These are phyloP conservation scores for Phialophora verrucosa DNA, from an alignment of 2,329 filamentous ascomycete species.

Conservation along the genomic window DNA sequence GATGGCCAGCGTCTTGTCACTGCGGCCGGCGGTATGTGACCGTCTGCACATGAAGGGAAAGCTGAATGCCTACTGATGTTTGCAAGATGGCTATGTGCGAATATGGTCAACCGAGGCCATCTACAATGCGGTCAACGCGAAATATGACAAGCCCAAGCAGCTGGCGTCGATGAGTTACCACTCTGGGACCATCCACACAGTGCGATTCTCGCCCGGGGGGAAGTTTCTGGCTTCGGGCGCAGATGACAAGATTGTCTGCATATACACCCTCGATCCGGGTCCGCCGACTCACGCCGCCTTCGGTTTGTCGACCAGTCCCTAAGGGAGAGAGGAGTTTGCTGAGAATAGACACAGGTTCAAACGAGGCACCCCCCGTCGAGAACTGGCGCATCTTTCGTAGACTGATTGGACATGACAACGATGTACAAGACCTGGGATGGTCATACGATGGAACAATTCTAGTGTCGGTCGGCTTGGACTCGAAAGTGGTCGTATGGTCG, in stretches of 20 bases:
- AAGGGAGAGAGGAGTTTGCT: constrained; percentile 20
- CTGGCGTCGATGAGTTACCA: constrained; percentile 98
- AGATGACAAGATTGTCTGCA: constrained; percentile 98
- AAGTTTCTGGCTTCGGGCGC: constrained; percentile 95
- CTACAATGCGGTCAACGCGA: constrained; percentile 74
- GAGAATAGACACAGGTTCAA: constrained; percentile 63
- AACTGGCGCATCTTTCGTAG: constrained; percentile 97
- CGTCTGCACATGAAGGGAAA: background rate
- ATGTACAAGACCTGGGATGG: constrained; percentile 98
- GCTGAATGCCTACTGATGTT: background rate
- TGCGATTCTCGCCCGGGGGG: constrained; percentile 93
- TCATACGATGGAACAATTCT: constrained; percentile 93
- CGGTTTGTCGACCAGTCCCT: constrained; percentile 58
- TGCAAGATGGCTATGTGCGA: constrained; percentile 86
- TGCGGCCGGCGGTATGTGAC: constrained; percentile 78
- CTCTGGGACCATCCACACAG: constrained; percentile 94
- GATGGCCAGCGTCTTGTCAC: constrained; percentile 92
- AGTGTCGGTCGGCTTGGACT: constrained; percentile 94
- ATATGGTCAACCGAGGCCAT: constrained; percentile 98
- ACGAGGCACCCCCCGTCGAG: constrained; percentile 90
- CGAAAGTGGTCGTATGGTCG: constrained; percentile 98
- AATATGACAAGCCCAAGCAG: constrained; percentile 82
- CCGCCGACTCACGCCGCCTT: constrained; percentile 79
- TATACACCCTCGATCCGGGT: constrained; percentile 87
- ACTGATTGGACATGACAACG: constrained; percentile 95